A percentile compares a stretch with the other conserved stretches of the same genome.
phyloP scores from a whole-genome alignment of 192 early-diverging fungal species.

The Neocallimastix lanati region DNA sequence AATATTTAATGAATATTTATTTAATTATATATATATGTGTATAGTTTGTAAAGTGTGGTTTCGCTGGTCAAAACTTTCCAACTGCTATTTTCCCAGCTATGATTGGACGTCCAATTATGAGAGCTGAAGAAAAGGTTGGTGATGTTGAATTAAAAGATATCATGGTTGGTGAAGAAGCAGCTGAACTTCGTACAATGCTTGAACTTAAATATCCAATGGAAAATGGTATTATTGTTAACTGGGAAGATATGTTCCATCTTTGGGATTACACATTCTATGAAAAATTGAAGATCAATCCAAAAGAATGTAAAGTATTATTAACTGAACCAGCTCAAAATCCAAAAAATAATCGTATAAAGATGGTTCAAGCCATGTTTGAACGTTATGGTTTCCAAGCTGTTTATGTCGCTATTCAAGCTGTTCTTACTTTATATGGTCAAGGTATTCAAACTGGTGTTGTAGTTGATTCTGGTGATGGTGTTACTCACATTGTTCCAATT shows the following conservation, averaged over 20 bases:
- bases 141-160: constrained; percentile 77
- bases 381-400: constrained; percentile 82
- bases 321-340: constrained; percentile 97
- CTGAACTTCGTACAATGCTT: constrained; percentile 62
- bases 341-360: constrained; percentile 71
- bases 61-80: constrained; percentile 89
- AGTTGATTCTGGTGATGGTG: constrained; percentile 96
- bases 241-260: constrained; percentile 92
- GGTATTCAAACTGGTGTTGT: constrained; percentile 94
- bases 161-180: constrained; percentile 96
- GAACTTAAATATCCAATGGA: constrained; percentile 98
- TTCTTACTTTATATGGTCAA: constrained; percentile 94
- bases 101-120: constrained; percentile 93
- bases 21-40: background rate
- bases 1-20: background rate
- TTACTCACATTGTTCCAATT: constrained; percentile 98
- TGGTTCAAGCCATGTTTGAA: constrained; percentile 93
- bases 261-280: constrained; percentile 97
- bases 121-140: constrained; percentile 74
- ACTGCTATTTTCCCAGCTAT: constrained; percentile 88
- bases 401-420: constrained; percentile 92
- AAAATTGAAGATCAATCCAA: constrained; percentile 73
- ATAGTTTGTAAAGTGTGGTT: constrained; percentile 94
- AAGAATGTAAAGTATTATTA: constrained; percentile 79
- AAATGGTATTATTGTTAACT: constrained; percentile 92